A percentile compares a stretch with the other conserved stretches of the same genome.
These are phyloP conservation scores for Athelia sp. DNA, from an alignment of 1,284 basidiomycete species.

Conservation along the genomic window DNA sequence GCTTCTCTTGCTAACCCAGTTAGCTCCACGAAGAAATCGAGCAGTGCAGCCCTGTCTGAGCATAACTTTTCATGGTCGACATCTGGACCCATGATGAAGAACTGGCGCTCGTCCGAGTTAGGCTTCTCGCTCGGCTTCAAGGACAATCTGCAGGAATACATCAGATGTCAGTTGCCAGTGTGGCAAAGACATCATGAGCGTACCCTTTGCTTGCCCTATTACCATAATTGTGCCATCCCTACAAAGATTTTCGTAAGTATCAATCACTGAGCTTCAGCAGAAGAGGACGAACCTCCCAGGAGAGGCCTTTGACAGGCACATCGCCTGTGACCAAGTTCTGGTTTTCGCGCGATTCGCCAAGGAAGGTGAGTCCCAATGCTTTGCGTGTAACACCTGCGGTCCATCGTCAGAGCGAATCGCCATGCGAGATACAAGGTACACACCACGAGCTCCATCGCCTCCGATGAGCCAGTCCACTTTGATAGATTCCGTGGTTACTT, in stretches of 20 bases:
- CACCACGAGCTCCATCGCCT: not conserved
- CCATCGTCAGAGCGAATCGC: too few species aligned
- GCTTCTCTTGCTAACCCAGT: constrained; percentile 10
- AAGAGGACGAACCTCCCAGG: constrained; percentile 21
- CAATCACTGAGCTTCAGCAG: not conserved
- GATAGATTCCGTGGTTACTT: not conserved
- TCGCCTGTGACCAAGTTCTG: constrained; percentile 34
- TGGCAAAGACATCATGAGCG: constrained; percentile 13
- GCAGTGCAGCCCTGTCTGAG: constrained; percentile 11
- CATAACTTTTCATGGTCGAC: constrained; percentile 21
- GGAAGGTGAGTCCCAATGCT: constrained; percentile 35
- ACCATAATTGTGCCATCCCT: constrained; percentile 26
- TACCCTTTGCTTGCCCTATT: not conserved
- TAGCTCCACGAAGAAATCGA: constrained; percentile 11
- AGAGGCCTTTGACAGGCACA: constrained; percentile 28
- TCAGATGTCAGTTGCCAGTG: constrained; percentile 7
- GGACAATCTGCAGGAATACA: constrained; percentile 8
- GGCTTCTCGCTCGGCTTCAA: constrained; percentile 6
- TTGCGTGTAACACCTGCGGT: constrained; percentile 30
- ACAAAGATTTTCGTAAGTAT: not conserved
- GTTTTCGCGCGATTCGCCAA: constrained; percentile 35
- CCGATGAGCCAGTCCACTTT: not conserved
- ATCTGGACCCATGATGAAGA: constrained; percentile 25
- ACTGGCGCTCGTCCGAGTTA: constrained; percentile 24
- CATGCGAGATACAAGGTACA: not conserved